Evolutionary conservation across 768 basidiomycete species (phyloP).

Genomic region (Lentinula raphanica): DNA sequence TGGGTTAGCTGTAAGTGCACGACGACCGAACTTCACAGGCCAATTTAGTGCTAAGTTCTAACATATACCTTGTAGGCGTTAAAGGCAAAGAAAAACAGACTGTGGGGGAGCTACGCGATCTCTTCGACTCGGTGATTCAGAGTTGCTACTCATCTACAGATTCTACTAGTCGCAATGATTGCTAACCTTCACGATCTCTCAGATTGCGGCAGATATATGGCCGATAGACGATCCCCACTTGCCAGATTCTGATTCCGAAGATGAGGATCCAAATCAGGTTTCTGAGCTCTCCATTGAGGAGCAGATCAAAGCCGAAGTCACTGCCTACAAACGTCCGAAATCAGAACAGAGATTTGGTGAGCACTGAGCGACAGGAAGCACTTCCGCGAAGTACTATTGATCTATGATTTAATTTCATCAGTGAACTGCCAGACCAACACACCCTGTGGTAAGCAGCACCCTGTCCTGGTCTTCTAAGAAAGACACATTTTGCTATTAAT

Average conservation of each 20-base stretch:
- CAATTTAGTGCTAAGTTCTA: too few species aligned
- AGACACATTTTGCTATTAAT: background rate
- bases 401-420: slow-evolving; percentile 26
- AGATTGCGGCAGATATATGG: slow-evolving; percentile 76
- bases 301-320: slow-evolving; percentile 68
- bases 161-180: background rate
- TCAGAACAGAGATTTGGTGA: slow-evolving; percentile 62
- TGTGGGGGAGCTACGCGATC: slow-evolving; percentile 69
- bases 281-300: slow-evolving; percentile 51
- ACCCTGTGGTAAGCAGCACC: slow-evolving; percentile 51
- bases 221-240: slow-evolving; percentile 32
- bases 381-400: background rate
- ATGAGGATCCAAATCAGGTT: slow-evolving; percentile 22
- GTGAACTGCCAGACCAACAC: slow-evolving; percentile 78
- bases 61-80: slow-evolving; percentile 34
- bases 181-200: slow-evolving; percentile 1
- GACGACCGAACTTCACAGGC: background rate
- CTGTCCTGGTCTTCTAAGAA: background rate
- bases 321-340: slow-evolving; percentile 61
- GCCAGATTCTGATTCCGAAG: slow-evolving; percentile 24
- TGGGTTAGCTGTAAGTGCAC: slow-evolving; percentile 68
- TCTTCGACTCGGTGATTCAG: slow-evolving; percentile 66
- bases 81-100: slow-evolving; percentile 81
- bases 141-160: background rate
- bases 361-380: slow-evolving; percentile 38